Conservation (phyloP, 2,329 filamentous ascomycete species). For the Chalaropsis thielavioides region DNA sequence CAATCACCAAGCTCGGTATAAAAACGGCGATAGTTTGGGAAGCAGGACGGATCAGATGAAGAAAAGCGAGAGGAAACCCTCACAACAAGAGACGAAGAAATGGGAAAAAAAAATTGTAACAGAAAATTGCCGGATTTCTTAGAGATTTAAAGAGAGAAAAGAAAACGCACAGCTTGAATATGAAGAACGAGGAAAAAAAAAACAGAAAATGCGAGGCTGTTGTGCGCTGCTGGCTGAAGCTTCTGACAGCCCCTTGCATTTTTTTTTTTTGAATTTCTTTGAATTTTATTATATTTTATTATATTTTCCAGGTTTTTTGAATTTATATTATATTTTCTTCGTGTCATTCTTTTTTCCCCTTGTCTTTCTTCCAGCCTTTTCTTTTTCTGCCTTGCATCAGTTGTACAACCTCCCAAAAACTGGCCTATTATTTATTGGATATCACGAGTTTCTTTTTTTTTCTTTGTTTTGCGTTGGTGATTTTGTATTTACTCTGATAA, state of each 20-base stretch:
- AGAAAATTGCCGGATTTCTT: not conserved
- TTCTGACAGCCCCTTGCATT: constrained; percentile 7
- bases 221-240: not conserved
- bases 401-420: not conserved
- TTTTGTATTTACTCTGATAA: too few species aligned
- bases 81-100: too few species aligned
- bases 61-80: not conserved
- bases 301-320: not conserved
- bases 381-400: not conserved
- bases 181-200: not conserved
- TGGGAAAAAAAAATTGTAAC: not conserved
- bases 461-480: too few species aligned
- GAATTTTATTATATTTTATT: not conserved
- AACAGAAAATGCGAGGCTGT: not conserved
- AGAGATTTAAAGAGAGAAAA: not conserved
- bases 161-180: not conserved
- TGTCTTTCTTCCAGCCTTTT: not conserved
- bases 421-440: not conserved
- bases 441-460: too few species aligned
- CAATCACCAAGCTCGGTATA: not conserved
- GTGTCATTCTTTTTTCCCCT: not conserved
- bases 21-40: not conserved
- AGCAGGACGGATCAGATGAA: not conserved
- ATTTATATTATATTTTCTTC: not conserved
- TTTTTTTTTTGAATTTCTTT: not conserved